Base-by-base conservation (phyloP, 2,329 filamentous ascomycete genomes). In the Fusarium illudens region DNA sequence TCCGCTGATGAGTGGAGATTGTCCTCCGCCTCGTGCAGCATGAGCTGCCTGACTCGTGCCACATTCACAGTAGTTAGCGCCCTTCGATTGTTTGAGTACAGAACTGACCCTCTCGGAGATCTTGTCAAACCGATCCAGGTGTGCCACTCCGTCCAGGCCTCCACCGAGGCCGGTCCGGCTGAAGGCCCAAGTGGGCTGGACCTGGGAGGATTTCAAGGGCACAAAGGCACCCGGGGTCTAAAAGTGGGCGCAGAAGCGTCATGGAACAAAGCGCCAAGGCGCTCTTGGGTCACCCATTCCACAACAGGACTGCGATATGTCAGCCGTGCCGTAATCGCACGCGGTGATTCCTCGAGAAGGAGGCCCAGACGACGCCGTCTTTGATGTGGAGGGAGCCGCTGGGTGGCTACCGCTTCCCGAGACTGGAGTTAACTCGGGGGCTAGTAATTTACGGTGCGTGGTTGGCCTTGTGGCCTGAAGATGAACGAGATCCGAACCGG, bases 231-330 rank as follows among this genome's bases (percentile, higher is more conserved):
- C 32, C 25, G 55, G 52, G 37, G 13, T n/a, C 34, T 52, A 46
- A 55, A 64, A 65, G 64, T 65, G 64, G 61, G 39, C 54, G 30
- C 44, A 58, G 59, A 66, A 64, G 58, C 57, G 46, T 60, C 60
- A 66, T 70, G 65, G 69, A 70, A 71, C 50, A 60, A 68, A 60
- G 52, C 62, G 57, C 53, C 61, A 66, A 58, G 65, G 59, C 53
- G 20, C 36, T 17, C 20, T 42, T 51, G 32, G 32, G 33, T 30
- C 30, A 55, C 59, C 46, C 58, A 68, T 72, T 66, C 70, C 67
- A 62, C 42, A 66, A 37, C 37, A 46, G 65, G 58, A 52, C 48
- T 42, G 32, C 37, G 29, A 71, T 72, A 63, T 65, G 65, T 72
- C 67, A 73, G 67, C 61, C 34, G 36, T 34, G 44, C 56, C 58